Evolutionary conservation across 148 eudicot species (phyloP).

Genomic region (Nepenthes mirabilis): DNA sequence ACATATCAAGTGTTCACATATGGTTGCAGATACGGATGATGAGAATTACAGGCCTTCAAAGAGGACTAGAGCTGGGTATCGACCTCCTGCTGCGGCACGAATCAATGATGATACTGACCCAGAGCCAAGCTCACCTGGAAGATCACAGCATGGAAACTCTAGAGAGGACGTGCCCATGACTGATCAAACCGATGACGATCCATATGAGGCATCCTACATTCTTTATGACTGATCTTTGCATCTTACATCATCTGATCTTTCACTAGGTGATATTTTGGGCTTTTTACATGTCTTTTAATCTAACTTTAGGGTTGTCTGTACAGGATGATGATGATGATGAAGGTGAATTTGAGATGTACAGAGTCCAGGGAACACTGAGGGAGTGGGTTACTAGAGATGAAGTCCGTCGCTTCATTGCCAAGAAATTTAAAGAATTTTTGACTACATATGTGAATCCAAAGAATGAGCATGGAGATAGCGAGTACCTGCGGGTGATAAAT

Average conservation of each 20-base stretch:
- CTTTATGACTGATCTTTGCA: background rate
- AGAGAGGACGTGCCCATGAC: slow-evolving; percentile 79
- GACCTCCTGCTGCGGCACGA: slow-evolving; percentile 36
- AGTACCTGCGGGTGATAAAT: slow-evolving; percentile 71
- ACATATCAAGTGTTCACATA: background rate
- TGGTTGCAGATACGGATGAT: slow-evolving; percentile 68
- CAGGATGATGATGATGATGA: slow-evolving; percentile 83
- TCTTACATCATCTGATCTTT: background rate
- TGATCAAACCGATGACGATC: slow-evolving; percentile 74
- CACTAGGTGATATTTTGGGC: background rate
- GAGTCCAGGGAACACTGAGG: slow-evolving; percentile 84
- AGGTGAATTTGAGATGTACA: slow-evolving; percentile 83
- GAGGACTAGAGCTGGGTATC: slow-evolving; percentile 52
- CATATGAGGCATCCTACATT: slow-evolving; percentile 37
- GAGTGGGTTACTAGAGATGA: slow-evolving; percentile 99
- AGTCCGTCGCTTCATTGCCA: slow-evolving; percentile 85
- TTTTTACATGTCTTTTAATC: background rate
- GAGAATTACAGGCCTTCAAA: slow-evolving; percentile 74
- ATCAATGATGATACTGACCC: slow-evolving; percentile 65
- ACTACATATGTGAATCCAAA: slow-evolving; percentile 57
- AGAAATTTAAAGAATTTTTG: slow-evolving; percentile 77
- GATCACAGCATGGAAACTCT: slow-evolving; percentile 54
- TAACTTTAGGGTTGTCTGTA: slow-evolving; percentile 4
- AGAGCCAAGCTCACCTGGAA: slow-evolving; percentile 82
- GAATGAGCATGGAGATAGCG: slow-evolving; percentile 49